Conservation (phyloP, 345 rosid genomes). For the Camelina hispida region DNA sequence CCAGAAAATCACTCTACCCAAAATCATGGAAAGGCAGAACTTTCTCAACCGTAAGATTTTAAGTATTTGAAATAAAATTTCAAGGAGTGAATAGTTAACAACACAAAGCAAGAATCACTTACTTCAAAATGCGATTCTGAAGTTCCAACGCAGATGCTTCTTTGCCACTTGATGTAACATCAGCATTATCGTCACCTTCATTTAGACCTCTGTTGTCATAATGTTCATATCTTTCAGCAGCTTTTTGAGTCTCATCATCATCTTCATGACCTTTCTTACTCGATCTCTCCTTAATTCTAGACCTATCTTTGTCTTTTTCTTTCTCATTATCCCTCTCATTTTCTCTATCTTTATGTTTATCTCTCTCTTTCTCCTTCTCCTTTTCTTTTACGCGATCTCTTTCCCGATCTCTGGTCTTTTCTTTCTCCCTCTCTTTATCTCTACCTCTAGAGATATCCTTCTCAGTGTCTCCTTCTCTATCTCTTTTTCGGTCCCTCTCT, state of each 20-base stretch:
- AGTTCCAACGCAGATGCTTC: slow-evolving; percentile 50
- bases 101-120: slow-evolving; percentile 41
- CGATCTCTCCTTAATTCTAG: slow-evolving; percentile 51
- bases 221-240: slow-evolving; percentile 44
- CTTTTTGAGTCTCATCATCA: slow-evolving; percentile 55
- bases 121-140: slow-evolving; percentile 73
- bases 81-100: slow-evolving; percentile 2
- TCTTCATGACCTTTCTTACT: slow-evolving; percentile 61
- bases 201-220: slow-evolving; percentile 49
- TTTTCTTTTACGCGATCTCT: slow-evolving; percentile 52
- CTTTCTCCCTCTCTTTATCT: slow-evolving; percentile 55
- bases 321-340: slow-evolving; percentile 42
- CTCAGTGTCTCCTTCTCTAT: slow-evolving; percentile 50
- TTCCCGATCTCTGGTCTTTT: slow-evolving; percentile 47
- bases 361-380: slow-evolving; percentile 46
- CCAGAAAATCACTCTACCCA: slow-evolving; percentile 5
- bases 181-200: slow-evolving; percentile 47
- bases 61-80: neutral
- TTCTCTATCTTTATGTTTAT: slow-evolving; percentile 52
- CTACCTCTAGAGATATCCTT: slow-evolving; percentile 48
- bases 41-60: neutral
- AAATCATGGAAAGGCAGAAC: neutral
- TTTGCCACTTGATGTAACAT: slow-evolving; percentile 47
- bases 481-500: slow-evolving; percentile 49
- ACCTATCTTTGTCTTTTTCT: slow-evolving; percentile 52